A percentile compares a stretch with the other conserved stretches of the same genome.
Evolutionary conservation across 345 rosid genomes (phyloP).

Genomic region (Pugionium cornutum): DNA sequence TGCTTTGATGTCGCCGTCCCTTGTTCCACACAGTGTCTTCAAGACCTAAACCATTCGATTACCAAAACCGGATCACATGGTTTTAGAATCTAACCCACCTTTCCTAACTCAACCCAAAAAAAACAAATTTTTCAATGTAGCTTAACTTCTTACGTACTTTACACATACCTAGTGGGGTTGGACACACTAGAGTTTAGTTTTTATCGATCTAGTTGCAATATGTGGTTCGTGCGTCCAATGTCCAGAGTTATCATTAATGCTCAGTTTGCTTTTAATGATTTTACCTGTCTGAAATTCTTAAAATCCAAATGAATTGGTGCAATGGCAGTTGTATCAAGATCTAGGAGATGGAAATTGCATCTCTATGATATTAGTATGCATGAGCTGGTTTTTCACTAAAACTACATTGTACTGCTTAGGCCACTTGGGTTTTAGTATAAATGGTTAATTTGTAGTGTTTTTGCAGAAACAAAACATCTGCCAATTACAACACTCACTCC

Average conservation of each 20-base stretch:
- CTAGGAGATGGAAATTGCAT: no score
- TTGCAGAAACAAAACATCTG: no score
- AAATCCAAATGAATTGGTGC: no score
- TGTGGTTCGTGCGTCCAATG: conserved; percentile 1
- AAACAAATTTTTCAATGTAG: not conserved
- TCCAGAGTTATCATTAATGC: not conserved
- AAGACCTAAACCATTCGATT: conserved; percentile 3
- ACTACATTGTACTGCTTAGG: no score
- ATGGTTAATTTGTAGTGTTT: no score
- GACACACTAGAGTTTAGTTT: conserved; percentile 13
- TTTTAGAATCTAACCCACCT: conserved; percentile 5
- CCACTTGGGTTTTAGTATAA: no score
- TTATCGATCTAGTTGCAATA: not conserved
- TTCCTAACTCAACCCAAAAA: not conserved
- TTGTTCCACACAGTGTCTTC: conserved; percentile 9
- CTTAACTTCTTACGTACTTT: not conserved
- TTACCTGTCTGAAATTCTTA: no score
- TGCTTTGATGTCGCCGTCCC: conserved; percentile 36
- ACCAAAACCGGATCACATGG: conserved; percentile 12
- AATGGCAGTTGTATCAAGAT: no score
- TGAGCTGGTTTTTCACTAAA: no score
- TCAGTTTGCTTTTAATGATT: no score
- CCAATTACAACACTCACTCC: no score
- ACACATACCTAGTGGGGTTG: not conserved
- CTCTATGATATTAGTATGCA: no score